A percentile compares a stretch with the other conserved stretches of the same genome.
Evolutionary conservation across 2,329 filamentous ascomycete species (phyloP).

Genomic region (Alternaria arborescens): DNA sequence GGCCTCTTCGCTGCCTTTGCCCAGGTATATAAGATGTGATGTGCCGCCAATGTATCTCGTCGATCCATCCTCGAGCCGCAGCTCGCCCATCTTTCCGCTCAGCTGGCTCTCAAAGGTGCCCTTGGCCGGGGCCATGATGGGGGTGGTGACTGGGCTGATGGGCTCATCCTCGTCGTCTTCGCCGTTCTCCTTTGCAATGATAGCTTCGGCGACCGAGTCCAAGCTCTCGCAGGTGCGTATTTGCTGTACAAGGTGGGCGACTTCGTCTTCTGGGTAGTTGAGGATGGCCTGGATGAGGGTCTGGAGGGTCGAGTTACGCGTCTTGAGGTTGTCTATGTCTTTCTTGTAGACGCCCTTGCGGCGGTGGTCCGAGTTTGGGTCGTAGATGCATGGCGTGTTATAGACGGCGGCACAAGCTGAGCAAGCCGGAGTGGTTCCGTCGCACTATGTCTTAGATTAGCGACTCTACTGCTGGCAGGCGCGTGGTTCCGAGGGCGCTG

Average conservation of each 20-base stretch:
- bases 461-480: not conserved
- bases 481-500: constrained; percentile 14
- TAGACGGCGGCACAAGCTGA: constrained; percentile 97
- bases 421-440: constrained; percentile 62
- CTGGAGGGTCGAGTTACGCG: constrained; percentile 84
- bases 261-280: constrained; percentile 88
- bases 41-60: constrained; percentile 94
- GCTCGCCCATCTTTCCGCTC: constrained; percentile 90
- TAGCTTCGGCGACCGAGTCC: constrained; percentile 69
- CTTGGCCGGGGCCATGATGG: constrained; percentile 45
- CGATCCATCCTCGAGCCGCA: constrained; percentile 85
- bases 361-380: constrained; percentile 94
- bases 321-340: constrained; percentile 87
- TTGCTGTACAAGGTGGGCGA: constrained; percentile 79
- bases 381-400: constrained; percentile 88
- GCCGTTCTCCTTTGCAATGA: constrained; percentile 62
- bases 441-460: constrained; percentile 65
- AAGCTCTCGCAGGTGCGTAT: constrained; percentile 86
- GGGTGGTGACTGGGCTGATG: constrained; percentile 39
- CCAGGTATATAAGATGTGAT: constrained; percentile 86
- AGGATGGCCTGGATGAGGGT: constrained; percentile 93
- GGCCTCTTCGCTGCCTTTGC: constrained; percentile 42
- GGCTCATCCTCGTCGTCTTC: constrained; percentile 55
- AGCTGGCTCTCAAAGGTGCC: constrained; percentile 76
- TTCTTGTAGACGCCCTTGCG: constrained; percentile 97